Conservation (phyloP, 2,329 filamentous ascomycete genomes). For the Pseudocercospora fuligena region DNA sequence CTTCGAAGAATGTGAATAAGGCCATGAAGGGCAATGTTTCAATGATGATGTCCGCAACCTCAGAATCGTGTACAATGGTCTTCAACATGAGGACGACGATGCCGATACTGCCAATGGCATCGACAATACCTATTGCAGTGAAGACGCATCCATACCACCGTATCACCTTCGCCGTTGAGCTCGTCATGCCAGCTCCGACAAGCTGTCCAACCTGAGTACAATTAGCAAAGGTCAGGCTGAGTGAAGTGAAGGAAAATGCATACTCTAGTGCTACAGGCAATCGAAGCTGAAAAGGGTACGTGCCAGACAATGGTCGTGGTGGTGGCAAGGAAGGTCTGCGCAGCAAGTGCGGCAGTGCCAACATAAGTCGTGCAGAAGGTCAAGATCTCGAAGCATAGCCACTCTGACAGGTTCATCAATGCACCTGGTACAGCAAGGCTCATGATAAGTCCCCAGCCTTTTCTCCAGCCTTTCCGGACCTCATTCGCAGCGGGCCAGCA, state of each 20-base stretch:
- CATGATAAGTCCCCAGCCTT: constrained; percentile 44
- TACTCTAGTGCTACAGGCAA: constrained; percentile 44
- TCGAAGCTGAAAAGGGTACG: constrained; percentile 47
- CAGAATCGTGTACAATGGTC: constrained; percentile 43
- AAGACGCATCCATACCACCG: constrained; percentile 39
- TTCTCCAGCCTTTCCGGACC: constrained; percentile 34
- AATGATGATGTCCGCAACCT: constrained; percentile 42
- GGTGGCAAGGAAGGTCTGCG: constrained; percentile 28
- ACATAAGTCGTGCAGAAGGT: constrained; percentile 42
- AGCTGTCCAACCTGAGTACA: constrained; percentile 41
- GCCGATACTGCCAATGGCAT: constrained; percentile 40
- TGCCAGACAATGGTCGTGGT: constrained; percentile 45
- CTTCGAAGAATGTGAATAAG: constrained; percentile 46
- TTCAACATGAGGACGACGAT: constrained; percentile 40
- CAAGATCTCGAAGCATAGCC: constrained; percentile 37
- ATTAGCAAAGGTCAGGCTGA: not conserved
- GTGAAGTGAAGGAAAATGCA: not conserved
- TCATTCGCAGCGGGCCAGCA: constrained; percentile 50
- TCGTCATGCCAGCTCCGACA: constrained; percentile 44
- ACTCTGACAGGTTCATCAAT: constrained; percentile 35
- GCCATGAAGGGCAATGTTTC: constrained; percentile 44
- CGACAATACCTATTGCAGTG: constrained; percentile 42
- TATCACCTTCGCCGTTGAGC: constrained; percentile 42
- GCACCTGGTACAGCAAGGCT: constrained; percentile 32
- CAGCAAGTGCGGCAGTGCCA: constrained; percentile 32